These are phyloP conservation scores for Fusarium anguioides DNA, from an alignment of 2,329 filamentous ascomycete species.

Conservation along the genomic window DNA sequence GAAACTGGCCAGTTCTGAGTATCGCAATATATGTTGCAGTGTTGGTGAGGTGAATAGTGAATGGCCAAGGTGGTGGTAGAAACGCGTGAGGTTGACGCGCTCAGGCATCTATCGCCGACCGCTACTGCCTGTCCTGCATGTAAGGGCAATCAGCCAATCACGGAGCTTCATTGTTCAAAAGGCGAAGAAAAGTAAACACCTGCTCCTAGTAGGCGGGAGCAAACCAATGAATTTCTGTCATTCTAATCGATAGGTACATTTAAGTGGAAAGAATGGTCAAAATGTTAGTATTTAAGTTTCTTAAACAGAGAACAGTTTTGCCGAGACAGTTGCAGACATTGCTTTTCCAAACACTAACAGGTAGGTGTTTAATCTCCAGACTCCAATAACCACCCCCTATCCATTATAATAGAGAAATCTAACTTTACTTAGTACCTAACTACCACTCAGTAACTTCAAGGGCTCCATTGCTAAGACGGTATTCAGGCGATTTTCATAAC, in stretches of 20 bases:
- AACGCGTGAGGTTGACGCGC: constrained; percentile 40
- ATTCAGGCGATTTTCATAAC: background rate
- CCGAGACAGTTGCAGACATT: background rate
- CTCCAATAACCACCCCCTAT: too few species aligned
- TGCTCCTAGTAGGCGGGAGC: background rate
- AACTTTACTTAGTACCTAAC: too few species aligned
- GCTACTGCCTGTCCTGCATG: constrained; percentile 29
- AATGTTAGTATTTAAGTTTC: too few species aligned
- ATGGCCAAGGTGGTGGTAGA: background rate
- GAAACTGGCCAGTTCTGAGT: background rate
- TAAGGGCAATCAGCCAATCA: constrained; percentile 23
- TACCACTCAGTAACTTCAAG: too few species aligned
- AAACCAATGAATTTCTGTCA: too few species aligned
- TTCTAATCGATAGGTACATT: background rate
- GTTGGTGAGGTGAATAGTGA: background rate
- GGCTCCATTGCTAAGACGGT: too few species aligned
- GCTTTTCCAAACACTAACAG: background rate
- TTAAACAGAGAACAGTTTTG: too few species aligned
- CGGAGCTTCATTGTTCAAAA: background rate
- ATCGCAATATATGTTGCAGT: background rate
- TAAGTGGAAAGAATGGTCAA: background rate
- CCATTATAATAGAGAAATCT: too few species aligned
- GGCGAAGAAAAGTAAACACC: background rate
- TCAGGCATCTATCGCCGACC: constrained; percentile 13
- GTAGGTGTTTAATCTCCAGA: too few species aligned